Conservation (phyloP, 129 eudicot genomes). For the Centaurea solstitialis region DNA sequence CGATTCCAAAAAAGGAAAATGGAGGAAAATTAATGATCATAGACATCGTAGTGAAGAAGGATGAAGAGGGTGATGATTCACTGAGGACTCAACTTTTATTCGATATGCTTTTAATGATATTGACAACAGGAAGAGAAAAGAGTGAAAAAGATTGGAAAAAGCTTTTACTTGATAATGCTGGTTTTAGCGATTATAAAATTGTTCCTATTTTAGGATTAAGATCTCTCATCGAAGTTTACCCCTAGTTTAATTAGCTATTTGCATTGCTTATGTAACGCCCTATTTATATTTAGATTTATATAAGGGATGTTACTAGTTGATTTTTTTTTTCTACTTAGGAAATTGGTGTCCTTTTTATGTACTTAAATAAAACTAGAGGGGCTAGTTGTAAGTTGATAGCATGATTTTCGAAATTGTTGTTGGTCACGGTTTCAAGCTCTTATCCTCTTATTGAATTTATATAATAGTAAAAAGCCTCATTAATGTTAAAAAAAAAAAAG, state of each 20-base stretch:
- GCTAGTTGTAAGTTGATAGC: too few relatives aligned
- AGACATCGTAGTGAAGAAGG: slow-evolving; percentile 33
- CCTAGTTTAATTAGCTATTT: background rate
- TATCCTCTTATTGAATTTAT: too few relatives aligned
- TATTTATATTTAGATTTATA: too few relatives aligned
- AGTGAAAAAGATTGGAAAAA: background rate
- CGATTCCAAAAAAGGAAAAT: slow-evolving; percentile 28
- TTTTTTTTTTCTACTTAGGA: too few relatives aligned
- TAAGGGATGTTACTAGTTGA: too few relatives aligned
- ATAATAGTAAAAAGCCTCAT: too few relatives aligned
- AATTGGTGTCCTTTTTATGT: too few relatives aligned
- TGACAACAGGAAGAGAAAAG: background rate
- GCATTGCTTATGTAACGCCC: too few relatives aligned
- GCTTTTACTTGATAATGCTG: slow-evolving; percentile 12
- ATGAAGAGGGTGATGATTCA: background rate
- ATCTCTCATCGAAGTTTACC: slow-evolving; percentile 41
- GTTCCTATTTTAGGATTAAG: slow-evolving; percentile 18
- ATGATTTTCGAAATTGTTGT: too few relatives aligned
- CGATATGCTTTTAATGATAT: background rate
- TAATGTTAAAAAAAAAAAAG: too few relatives aligned
- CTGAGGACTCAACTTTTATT: background rate
- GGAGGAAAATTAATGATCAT: slow-evolving; percentile 47
- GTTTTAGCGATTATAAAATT: background rate
- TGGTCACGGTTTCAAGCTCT: too few relatives aligned
- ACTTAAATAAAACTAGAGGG: too few relatives aligned